Percentiles rank a stretch among this genome's conserved stretches.
Evolutionary conservation across 2,329 filamentous ascomycete species (phyloP).

Genomic region (Trichoderma pleuroti): DNA sequence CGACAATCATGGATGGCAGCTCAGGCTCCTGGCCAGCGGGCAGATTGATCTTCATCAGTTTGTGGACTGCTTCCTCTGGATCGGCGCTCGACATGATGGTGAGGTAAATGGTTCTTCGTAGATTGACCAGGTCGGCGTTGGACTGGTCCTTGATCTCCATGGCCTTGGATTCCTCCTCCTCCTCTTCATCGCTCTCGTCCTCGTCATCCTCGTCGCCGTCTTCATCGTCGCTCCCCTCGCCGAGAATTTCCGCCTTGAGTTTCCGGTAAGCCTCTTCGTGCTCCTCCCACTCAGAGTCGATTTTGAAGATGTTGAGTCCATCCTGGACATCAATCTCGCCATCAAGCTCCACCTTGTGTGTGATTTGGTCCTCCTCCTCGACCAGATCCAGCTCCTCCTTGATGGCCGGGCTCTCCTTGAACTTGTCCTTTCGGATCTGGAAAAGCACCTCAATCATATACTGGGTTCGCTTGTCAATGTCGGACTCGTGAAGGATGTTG

Average conservation of each 20-base stretch:
- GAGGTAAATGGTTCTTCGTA: conserved; percentile 91
- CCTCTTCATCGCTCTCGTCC: conserved; percentile 69
- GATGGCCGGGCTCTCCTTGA: conserved; percentile 88
- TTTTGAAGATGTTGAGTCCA: conserved; percentile 91
- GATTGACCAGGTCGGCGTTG: conserved; percentile 90
- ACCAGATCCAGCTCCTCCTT: conserved; percentile 92
- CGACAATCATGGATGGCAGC: conserved; percentile 92
- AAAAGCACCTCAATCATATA: conserved; percentile 99
- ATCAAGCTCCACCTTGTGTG: conserved; percentile 77
- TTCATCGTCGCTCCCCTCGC: conserved; percentile 84
- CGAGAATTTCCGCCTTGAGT: conserved; percentile 88
- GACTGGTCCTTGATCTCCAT: conserved; percentile 98
- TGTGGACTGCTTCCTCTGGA: conserved; percentile 95
- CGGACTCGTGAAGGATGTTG: conserved; percentile 91
- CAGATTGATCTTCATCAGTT: conserved; percentile 89
- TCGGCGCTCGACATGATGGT: conserved; percentile 97
- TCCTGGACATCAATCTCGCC: conserved; percentile 84
- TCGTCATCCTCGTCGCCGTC: conserved; percentile 62
- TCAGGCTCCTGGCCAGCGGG: conserved; percentile 84
- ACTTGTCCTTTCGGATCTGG: conserved; percentile 92
- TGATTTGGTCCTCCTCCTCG: conserved; percentile 97
- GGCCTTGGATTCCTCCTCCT: conserved; percentile 73
- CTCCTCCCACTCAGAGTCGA: conserved; percentile 82
- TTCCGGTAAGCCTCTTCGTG: conserved; percentile 88
- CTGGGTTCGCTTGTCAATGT: conserved; percentile 97